Base-by-base conservation (phyloP, 2,329 filamentous ascomycete genomes). In the Cryphonectria radicalis region DNA sequence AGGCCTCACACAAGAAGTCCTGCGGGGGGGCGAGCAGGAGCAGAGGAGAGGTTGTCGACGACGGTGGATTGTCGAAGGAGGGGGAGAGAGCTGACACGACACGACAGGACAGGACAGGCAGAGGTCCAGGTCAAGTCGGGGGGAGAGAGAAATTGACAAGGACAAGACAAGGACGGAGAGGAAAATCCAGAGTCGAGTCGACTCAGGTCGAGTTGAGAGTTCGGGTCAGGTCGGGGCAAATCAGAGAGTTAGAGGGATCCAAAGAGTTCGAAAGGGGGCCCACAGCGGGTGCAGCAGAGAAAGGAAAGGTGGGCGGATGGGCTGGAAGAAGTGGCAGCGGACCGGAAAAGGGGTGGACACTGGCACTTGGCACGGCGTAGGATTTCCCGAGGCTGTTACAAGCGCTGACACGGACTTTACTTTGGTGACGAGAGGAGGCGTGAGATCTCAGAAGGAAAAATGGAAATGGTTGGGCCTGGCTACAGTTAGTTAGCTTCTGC, bases 311-410 rank as follows among this genome's bases (percentile, higher is more conserved):
- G 55, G 55, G 59, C 59, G 59, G 28, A 62, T 40, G 32, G 59
- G 53, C 53, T 57, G 53, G 53, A 57, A 28, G 25, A 59, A 59
- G 28, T 62, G 17, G 57, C 57, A 35, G 57, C 57, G 57, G 55
- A 59, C 55, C 55, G 25, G 22, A 62, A 62, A 62, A 62, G 59
- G 59, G 59, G 59, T 62, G 59, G 59, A n/a, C 59, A 62, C 59
- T 37, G 59, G 57, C 59, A 62, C 59, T 62, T 37, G 59, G 59
- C 59, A 37, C 59, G 59, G 59, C 32, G 55, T 19, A 59, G 55
- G 55, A 59, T 59, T 59, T 32, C 28, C 55, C 55, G 55, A 59
- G 55, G 55, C 55, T 59, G n/a, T 57, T 28, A 32, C 55, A 32
- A 32, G 28, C 25, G 55, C 55, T 59, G 55, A 50, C 46, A 50